Evolutionary conservation across 495 filamentous ascomycete genomes (phyloP).

Genomic region (Daldinia bambusicola): DNA sequence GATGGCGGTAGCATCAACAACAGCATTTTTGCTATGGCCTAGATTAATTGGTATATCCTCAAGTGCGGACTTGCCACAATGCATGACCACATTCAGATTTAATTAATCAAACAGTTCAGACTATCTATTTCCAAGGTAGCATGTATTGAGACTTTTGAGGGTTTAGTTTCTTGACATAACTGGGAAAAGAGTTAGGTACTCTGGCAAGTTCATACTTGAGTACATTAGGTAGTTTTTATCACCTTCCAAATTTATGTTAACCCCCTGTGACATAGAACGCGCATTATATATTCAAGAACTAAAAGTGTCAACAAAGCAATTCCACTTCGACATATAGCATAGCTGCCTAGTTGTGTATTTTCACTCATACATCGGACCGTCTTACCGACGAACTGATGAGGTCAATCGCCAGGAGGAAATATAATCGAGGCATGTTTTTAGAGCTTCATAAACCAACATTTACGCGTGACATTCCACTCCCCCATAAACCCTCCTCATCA

Average conservation of each 20-base stretch:
- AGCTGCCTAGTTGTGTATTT: not conserved
- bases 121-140: no score
- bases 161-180: no score
- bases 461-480: not conserved
- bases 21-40: no score
- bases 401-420: constrained; percentile 16
- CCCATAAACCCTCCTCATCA: not conserved
- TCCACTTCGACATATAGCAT: not conserved
- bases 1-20: no score
- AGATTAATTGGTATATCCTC: no score
- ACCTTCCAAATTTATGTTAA: not conserved
- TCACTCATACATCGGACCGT: constrained; percentile 21
- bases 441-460: not conserved
- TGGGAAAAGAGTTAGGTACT: no score
- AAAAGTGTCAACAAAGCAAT: not conserved
- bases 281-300: not conserved
- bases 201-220: no score
- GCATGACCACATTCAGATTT: no score
- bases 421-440: not conserved
- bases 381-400: constrained; percentile 17
- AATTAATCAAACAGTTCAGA: no score
- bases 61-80: no score
- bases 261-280: not conserved
- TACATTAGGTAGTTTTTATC: no score
- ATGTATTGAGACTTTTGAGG: no score